A percentile compares a stretch with the other conserved stretches of the same genome.
These are phyloP conservation scores for Ophioceras dolichostomum DNA, from an alignment of 2,329 filamentous ascomycete genomes.

Conservation along the genomic window DNA sequence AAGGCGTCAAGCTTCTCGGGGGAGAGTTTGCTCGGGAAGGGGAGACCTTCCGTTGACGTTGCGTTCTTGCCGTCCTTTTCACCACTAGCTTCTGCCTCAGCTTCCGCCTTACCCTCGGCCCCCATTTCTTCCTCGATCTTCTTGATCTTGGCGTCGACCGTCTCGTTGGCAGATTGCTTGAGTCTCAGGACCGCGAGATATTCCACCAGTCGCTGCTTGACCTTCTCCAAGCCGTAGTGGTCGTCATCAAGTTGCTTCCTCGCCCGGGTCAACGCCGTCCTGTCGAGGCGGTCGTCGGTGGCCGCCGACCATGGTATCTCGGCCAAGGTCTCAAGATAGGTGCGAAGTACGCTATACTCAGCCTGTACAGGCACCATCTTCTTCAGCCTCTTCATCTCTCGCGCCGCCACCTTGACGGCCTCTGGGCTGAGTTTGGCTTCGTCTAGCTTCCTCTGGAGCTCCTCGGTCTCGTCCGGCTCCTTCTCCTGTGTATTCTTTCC, in stretches of 20 bases:
- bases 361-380: conserved; percentile 97
- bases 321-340: conserved; percentile 84
- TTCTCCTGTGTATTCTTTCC: conserved; percentile 42
- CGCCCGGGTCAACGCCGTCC: conserved; percentile 65
- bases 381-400: conserved; percentile 75
- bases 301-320: conserved; percentile 86
- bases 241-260: conserved; percentile 89
- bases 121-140: conserved; percentile 46
- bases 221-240: conserved; percentile 91
- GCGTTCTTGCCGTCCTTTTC: conserved; percentile 6
- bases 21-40: conserved; percentile 4
- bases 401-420: conserved; percentile 78
- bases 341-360: conserved; percentile 86
- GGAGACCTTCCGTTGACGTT: conserved; percentile 17
- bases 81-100: conserved; percentile 6
- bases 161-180: conserved; percentile 81
- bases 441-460: conserved; percentile 78
- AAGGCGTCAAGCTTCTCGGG: conserved; percentile 25
- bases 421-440: conserved; percentile 72
- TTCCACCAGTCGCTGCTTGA: conserved; percentile 92
- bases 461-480: conserved; percentile 80
- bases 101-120: conserved; percentile 23
- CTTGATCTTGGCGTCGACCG: conserved; percentile 68
- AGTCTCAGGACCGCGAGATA: conserved; percentile 93
- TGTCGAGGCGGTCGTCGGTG: conserved; percentile 77